Conservation (phyloP, 371 early-diverging fungal genomes). For the Nematocida ironsii region DNA sequence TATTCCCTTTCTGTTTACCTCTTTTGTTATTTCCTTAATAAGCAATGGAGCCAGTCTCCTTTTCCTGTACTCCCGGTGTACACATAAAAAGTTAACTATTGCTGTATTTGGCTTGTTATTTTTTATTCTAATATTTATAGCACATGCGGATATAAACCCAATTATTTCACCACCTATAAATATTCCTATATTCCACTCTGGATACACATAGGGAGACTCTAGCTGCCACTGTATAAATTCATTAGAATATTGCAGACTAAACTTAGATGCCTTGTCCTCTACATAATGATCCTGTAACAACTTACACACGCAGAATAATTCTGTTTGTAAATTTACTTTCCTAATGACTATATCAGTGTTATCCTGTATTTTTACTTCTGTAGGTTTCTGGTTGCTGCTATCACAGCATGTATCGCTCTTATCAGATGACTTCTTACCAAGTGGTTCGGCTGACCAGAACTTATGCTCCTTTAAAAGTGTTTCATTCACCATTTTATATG, state of each 20-base stretch:
- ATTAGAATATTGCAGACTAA: conserved; percentile 61
- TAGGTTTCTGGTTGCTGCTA: conserved; percentile 24
- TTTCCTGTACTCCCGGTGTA: conserved; percentile 85
- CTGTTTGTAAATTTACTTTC: conserved; percentile 23
- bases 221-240: conserved; percentile 64
- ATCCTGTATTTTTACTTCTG: neutral
- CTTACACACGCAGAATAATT: conserved; percentile 34
- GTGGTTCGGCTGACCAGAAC: conserved; percentile 68
- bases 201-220: conserved; percentile 20
- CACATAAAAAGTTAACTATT: conserved; percentile 92
- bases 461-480: conserved; percentile 28
- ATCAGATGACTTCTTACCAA: conserved; percentile 43
- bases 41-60: conserved; percentile 92
- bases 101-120: conserved; percentile 38
- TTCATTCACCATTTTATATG: conserved; percentile 26
- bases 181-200: conserved; percentile 64
- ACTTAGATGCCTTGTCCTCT: conserved; percentile 50
- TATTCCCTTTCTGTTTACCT: conserved; percentile 82
- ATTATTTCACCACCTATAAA: conserved; percentile 43
- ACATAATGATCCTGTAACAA: conserved; percentile 67
- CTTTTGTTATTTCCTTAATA: conserved; percentile 91
- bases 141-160: conserved; percentile 68
- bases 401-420: neutral
- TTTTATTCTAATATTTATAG: conserved; percentile 52
- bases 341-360: conserved; percentile 28